Percentiles rank a stretch among this genome's conserved stretches.
These are phyloP conservation scores for Cryptomeria japonica DNA, from an alignment of 75 land plant species.

Conservation along the genomic window DNA sequence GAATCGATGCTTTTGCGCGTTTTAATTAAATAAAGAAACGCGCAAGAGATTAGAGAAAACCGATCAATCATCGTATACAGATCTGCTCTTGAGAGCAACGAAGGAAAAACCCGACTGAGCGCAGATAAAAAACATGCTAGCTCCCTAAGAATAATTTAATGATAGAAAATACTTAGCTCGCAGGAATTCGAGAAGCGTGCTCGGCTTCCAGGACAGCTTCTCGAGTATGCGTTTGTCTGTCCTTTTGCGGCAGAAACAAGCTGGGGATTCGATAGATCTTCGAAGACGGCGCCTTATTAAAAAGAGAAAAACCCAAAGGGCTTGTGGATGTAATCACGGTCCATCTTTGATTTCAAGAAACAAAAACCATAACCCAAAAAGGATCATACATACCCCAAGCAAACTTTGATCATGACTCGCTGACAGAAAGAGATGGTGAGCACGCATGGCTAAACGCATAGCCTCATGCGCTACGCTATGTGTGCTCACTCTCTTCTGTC, in stretches of 20 bases:
- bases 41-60: not conserved
- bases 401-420: not conserved
- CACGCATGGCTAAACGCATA: constrained; percentile 9
- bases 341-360: not conserved
- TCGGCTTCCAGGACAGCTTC: not conserved
- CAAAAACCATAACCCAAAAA: not conserved
- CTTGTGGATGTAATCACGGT: no score
- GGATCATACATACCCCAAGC: not conserved
- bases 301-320: no score
- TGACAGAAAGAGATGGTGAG: constrained; percentile 8
- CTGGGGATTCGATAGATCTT: constrained; percentile 9
- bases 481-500: constrained; percentile 10
- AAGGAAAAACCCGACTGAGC: not conserved
- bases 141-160: not conserved
- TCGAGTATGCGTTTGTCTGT: not conserved
- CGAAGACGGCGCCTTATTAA: not conserved
- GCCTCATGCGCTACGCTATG: constrained; percentile 4
- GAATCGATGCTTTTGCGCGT: not conserved
- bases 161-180: not conserved
- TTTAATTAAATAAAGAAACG: not conserved
- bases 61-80: not conserved
- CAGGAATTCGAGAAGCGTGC: constrained; percentile 4
- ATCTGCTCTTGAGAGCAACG: not conserved
- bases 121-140: not conserved
- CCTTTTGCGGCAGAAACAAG: not conserved